These are phyloP conservation scores for Rhipidocladum racemiflorum DNA, from an alignment of 176 grass and related monocot species.

Conservation along the genomic window DNA sequence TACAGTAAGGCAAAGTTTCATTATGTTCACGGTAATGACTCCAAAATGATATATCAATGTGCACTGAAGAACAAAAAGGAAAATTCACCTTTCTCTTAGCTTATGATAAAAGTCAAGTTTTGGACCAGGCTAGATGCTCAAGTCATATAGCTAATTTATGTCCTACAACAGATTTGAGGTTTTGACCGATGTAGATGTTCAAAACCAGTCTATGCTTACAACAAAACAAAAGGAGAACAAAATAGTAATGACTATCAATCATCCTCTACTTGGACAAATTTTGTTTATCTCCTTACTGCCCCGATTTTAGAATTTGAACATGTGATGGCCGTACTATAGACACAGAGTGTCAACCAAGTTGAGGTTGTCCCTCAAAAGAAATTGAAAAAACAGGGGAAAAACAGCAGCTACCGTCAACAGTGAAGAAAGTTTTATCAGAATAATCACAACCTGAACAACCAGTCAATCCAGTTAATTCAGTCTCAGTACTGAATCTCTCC, in stretches of 20 bases:
- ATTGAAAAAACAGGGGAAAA: background rate
- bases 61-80: background rate
- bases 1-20: background rate
- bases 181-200: background rate
- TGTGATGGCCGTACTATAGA: background rate
- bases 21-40: background rate
- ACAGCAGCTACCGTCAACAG: background rate
- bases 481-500: too few species aligned
- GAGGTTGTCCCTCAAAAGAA: background rate
- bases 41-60: background rate
- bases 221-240: background rate
- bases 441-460: too few species aligned
- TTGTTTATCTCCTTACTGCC: background rate
- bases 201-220: background rate
- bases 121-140: constrained; percentile 12
- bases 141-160: background rate
- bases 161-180: background rate
- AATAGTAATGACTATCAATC: background rate
- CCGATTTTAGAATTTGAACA: background rate
- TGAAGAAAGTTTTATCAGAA: too few species aligned
- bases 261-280: background rate
- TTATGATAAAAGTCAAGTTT: background rate
- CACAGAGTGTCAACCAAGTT: background rate
- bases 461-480: too few species aligned
- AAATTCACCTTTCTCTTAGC: background rate